Base-by-base conservation (phyloP, 140 eudicot species). In the Bidens hawaiensis region DNA sequence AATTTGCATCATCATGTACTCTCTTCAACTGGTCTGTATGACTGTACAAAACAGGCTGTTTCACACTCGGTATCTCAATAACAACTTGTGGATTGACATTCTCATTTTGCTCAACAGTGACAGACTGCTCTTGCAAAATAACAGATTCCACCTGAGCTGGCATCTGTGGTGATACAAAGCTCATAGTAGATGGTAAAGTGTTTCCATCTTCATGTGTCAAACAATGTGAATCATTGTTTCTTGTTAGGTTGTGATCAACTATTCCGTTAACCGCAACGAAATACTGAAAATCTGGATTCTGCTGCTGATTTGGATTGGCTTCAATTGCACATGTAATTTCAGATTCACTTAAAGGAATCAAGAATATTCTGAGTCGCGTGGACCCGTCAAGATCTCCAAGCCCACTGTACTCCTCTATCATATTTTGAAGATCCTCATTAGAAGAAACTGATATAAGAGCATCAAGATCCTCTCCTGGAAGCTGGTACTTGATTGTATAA, bases 381-480 rank as follows among this genome's bases (percentile, higher is more conserved):
- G 83, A 83, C n/a, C 75, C 72, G 9, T 55, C 62, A 55, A n/a
- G 62, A 68, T 64, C 81, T 72, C 80, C 94, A 5, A 83, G 65
- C 42, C 72, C 95, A 28, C 79, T 76, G 67, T 81, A 90, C 60
- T 90, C 97, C 78, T 90, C 97, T 42, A 90, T 68, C 97, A 90
- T 81, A 41, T 78, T 81, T 17, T 74, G 87, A 60, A 90, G 79
- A 69, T 90, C 97, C 68, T 86, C 95, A 56, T 86, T 95, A 16
- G 89, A 90, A 54, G 82, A 83, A 21, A 90, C 95, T 3, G 97
- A 86, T 62, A 90, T 83, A 50, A 90, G 94, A 28, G 95, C 94
- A 77, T 90, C 97, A 62, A 90, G 84, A 79, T 90, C 97, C 66
- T 90, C 97, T 22, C 90, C 94, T 1, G 97, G 97, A 31, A 89